Conservation (phyloP, 768 basidiomycete genomes). For the Tephrocybe sp. region DNA sequence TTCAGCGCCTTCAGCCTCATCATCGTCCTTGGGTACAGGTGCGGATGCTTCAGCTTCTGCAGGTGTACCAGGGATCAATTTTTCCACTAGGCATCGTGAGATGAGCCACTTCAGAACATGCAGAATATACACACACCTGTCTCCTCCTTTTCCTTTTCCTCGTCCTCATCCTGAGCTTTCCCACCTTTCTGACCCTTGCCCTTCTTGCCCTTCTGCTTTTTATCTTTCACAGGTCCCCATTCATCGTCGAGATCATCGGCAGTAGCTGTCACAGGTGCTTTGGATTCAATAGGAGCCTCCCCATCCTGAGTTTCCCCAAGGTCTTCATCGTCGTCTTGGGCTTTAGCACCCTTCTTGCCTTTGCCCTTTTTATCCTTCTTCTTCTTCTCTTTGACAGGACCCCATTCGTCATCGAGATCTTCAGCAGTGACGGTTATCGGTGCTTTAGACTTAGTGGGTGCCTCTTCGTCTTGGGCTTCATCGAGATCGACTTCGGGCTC, state of each 20-base stretch:
- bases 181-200: conserved; percentile 47
- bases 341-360: conserved; percentile 50
- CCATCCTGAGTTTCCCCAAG: conserved; percentile 19
- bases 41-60: conserved; percentile 20
- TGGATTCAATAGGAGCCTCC: conserved; percentile 27
- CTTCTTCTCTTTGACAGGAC: conserved; percentile 56
- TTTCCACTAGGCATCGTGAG: conserved; percentile 19
- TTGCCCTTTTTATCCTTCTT: conserved; percentile 65
- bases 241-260: conserved; percentile 76
- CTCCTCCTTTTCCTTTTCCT: conserved; percentile 32
- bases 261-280: conserved; percentile 49
- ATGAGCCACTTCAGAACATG: not conserved
- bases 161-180: conserved; percentile 37
- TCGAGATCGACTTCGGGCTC: conserved; percentile 27
- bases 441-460: conserved; percentile 31
- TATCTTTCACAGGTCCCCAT: conserved; percentile 61
- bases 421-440: conserved; percentile 61
- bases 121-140: conserved; percentile 11
- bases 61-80: conserved; percentile 19
- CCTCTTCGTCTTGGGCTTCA: conserved; percentile 26
- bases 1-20: conserved; percentile 51
- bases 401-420: conserved; percentile 74
- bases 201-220: conserved; percentile 63
- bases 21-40: conserved; percentile 30
- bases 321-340: conserved; percentile 25